phyloP scores from a whole-genome alignment of 805 yeast species.

The Suhomyces faveliae region DNA sequence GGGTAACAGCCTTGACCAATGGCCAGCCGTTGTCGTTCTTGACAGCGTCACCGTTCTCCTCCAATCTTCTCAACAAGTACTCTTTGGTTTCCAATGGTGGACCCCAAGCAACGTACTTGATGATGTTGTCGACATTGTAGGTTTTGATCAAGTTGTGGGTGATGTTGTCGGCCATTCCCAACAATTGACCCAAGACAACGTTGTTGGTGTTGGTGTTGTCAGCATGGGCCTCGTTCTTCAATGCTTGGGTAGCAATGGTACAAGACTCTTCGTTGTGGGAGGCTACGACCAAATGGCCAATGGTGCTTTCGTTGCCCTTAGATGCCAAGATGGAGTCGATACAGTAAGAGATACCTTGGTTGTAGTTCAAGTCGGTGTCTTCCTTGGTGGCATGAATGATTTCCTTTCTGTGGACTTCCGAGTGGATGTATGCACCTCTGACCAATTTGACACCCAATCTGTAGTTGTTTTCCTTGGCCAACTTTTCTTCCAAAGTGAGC shows the following conservation, averaged over 20 bases:
- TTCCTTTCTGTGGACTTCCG: slow-evolving; percentile 67
- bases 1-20: slow-evolving; percentile 53
- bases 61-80: slow-evolving; percentile 82
- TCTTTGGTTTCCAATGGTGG: slow-evolving; percentile 93
- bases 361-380: slow-evolving; percentile 77
- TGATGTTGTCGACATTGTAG: slow-evolving; percentile 67
- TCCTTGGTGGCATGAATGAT: slow-evolving; percentile 75
- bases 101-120: slow-evolving; percentile 98
- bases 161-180: slow-evolving; percentile 94
- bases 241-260: slow-evolving; percentile 60
- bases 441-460: slow-evolving; percentile 85
- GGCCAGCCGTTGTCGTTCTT: slow-evolving; percentile 81
- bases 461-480: slow-evolving; percentile 62
- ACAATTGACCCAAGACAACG: slow-evolving; percentile 82
- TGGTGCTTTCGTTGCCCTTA: slow-evolving; percentile 45
- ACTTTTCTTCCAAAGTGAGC: slow-evolving; percentile 58
- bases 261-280: slow-evolving; percentile 86
- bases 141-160: slow-evolving; percentile 70
- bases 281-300: slow-evolving; percentile 85
- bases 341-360: slow-evolving; percentile 63
- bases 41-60: slow-evolving; percentile 95
- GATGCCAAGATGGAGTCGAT: slow-evolving; percentile 55
- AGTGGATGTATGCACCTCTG: slow-evolving; percentile 93
- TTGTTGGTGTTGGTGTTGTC: slow-evolving; percentile 42
- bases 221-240: slow-evolving; percentile 24